Evolutionary conservation across 148 eudicot species (phyloP).

Genomic region (Camellia lanceoleosa): DNA sequence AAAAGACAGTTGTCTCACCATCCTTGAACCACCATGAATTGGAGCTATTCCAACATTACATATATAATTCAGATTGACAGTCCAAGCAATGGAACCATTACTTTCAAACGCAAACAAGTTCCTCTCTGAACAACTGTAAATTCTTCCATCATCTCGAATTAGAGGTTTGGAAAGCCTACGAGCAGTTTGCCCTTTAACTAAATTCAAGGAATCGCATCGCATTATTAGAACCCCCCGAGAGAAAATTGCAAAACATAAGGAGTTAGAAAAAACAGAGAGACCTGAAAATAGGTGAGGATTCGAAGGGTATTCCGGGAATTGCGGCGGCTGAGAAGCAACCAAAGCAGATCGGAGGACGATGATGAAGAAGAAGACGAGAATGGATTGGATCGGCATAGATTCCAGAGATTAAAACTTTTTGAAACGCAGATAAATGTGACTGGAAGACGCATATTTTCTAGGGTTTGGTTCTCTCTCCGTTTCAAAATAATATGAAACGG

Average conservation of each 20-base stretch:
- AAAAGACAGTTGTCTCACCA: conserved; percentile 31
- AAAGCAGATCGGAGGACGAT: conserved; percentile 4
- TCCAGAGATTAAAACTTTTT: neutral
- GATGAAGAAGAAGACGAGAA: conserved; percentile 14
- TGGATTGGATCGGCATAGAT: conserved; percentile 9
- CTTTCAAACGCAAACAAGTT: conserved; percentile 59
- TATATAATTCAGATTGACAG: conserved; percentile 53
- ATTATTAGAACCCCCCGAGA: neutral
- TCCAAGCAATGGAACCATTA: conserved; percentile 75
- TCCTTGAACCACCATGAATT: conserved; percentile 61
- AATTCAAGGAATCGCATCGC: neutral
- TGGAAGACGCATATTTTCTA: neutral
- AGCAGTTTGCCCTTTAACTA: conserved; percentile 36
- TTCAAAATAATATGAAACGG: conserved; percentile 14
- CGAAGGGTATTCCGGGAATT: conserved; percentile 13
- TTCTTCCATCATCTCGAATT: conserved; percentile 55
- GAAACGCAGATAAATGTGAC: neutral
- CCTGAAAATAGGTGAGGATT: conserved; percentile 23
- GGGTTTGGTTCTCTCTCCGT: neutral
- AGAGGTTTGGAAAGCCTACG: conserved; percentile 68
- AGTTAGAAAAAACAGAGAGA: neutral
- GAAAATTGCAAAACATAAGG: neutral
- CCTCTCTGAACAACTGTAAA: conserved; percentile 65
- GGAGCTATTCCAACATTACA: conserved; percentile 65
- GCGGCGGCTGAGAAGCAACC: neutral